Percentiles rank a stretch among this genome's conserved stretches.
These are phyloP conservation scores for Acanthamoeba sp. DNA, from an alignment of 208 protist genomes.

Conservation along the genomic window DNA sequence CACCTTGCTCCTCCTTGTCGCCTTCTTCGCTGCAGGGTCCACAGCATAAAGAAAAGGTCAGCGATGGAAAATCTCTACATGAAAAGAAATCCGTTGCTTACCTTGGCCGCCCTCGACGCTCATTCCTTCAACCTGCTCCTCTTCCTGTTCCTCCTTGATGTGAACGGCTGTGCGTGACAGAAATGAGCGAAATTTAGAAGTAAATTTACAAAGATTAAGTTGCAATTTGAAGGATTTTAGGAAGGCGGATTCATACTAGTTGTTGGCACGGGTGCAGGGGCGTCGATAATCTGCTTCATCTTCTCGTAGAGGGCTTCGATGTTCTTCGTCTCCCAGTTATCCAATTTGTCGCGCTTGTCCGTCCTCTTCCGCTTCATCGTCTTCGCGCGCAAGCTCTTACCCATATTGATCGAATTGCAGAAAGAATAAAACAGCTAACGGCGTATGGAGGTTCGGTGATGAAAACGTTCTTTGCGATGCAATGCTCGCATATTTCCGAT, in stretches of 20 bases:
- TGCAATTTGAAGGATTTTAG: neutral
- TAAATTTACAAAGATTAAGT: neutral
- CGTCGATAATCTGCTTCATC: slow-evolving; percentile 48
- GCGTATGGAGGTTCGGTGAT: neutral
- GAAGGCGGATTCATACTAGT: neutral
- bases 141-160: slow-evolving; percentile 29
- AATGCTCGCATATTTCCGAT: neutral
- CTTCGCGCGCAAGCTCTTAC: slow-evolving; percentile 38
- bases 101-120: neutral
- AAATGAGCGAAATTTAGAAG: neutral
- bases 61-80: neutral
- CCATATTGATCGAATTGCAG: neutral
- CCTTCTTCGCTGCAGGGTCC: neutral
- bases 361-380: slow-evolving; percentile 57
- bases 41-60: neutral
- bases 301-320: slow-evolving; percentile 56
- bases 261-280: neutral
- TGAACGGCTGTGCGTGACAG: neutral
- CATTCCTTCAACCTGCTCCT: neutral
- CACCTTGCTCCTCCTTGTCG: slow-evolving; percentile 1
- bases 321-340: slow-evolving; percentile 54
- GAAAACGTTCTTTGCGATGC: neutral
- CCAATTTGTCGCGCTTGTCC: slow-evolving; percentile 48
- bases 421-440: neutral
- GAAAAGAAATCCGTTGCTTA: neutral